phyloP scores from a whole-genome alignment of 1,284 basidiomycete genomes.

The Pisolithus thermaeus region DNA sequence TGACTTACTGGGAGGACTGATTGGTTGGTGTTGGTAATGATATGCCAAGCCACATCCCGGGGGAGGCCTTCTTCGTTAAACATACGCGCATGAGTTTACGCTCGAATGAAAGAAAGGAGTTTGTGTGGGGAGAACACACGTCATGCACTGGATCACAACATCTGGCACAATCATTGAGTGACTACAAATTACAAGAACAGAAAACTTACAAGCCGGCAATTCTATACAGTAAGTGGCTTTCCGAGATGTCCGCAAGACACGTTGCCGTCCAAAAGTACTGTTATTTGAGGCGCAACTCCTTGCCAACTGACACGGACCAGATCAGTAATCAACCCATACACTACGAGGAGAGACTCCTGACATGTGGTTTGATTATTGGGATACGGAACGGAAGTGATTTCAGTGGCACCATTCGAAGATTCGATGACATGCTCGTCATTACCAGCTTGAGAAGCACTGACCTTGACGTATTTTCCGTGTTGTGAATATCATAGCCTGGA shows the following conservation, averaged over 20 bases:
- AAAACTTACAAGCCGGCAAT: slow-evolving; percentile 69
- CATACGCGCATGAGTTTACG: slow-evolving; percentile 82
- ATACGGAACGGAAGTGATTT: slow-evolving; percentile 87
- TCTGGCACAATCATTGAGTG: slow-evolving; percentile 34
- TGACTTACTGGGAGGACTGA: slow-evolving; percentile 67
- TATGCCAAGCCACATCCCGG: no score
- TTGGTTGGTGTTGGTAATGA: slow-evolving; percentile 86
- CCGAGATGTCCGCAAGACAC: slow-evolving; percentile 76
- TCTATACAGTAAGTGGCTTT: slow-evolving; percentile 67
- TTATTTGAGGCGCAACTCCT: slow-evolving; percentile 85
- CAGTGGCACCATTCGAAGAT: slow-evolving; percentile 81
- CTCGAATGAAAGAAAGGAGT: background rate
- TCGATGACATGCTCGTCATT: slow-evolving; percentile 87
- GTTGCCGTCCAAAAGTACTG: slow-evolving; percentile 93
- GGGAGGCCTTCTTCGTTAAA: slow-evolving; percentile 87
- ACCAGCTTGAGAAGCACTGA: slow-evolving; percentile 49
- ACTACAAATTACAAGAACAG: background rate
- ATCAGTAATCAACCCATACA: background rate
- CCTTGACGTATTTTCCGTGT: slow-evolving; percentile 65
- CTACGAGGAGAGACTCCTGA: slow-evolving; percentile 27
- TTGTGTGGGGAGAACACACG: slow-evolving; percentile 33
- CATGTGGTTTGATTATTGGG: slow-evolving; percentile 76
- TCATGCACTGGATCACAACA: slow-evolving; percentile 89
- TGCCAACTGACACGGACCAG: slow-evolving; percentile 54
- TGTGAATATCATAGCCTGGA: slow-evolving; percentile 76